These are phyloP conservation scores for Daedaleopsis nitida DNA, from an alignment of 768 basidiomycete species.

Conservation along the genomic window DNA sequence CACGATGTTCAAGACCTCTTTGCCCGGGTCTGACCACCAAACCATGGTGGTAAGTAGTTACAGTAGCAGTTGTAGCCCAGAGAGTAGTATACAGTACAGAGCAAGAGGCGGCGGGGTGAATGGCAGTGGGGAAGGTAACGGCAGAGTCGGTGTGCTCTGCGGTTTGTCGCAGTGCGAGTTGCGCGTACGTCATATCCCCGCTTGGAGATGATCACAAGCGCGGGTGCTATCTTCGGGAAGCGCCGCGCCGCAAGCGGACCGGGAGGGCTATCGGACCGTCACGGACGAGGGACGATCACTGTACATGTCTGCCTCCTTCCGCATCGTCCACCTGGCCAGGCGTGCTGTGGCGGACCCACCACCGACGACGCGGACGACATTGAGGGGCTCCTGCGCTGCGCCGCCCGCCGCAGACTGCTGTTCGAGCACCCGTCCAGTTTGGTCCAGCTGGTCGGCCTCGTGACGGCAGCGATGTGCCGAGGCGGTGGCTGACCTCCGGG, in stretches of 20 bases:
- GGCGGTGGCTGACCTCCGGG: conserved; percentile 12
- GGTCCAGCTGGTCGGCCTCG: conserved; percentile 17
- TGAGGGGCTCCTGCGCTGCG: not conserved
- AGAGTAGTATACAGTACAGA: not conserved
- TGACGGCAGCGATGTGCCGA: conserved; percentile 15
- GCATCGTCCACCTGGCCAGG: too few relatives aligned
- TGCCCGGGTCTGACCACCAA: conserved; percentile 90
- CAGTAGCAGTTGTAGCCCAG: not conserved
- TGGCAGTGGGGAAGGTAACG: not conserved
- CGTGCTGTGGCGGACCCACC: too few relatives aligned
- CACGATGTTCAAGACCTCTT: conserved; percentile 81
- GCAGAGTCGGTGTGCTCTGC: not conserved
- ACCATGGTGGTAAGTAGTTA: conserved; percentile 38
- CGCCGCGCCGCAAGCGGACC: not conserved
- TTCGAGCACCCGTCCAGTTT: conserved; percentile 11
- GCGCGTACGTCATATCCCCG: not conserved
- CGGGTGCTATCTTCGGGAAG: not conserved
- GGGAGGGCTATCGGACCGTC: not conserved
- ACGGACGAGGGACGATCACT: too few relatives aligned
- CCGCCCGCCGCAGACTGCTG: conserved; percentile 2
- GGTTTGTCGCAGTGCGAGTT: too few relatives aligned
- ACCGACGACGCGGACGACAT: not conserved
- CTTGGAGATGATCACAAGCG: not conserved
- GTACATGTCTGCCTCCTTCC: too few relatives aligned
- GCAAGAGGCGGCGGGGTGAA: not conserved